These are phyloP conservation scores for Arthroderma sp. DNA, from an alignment of 2,329 filamentous ascomycete species.

Conservation along the genomic window DNA sequence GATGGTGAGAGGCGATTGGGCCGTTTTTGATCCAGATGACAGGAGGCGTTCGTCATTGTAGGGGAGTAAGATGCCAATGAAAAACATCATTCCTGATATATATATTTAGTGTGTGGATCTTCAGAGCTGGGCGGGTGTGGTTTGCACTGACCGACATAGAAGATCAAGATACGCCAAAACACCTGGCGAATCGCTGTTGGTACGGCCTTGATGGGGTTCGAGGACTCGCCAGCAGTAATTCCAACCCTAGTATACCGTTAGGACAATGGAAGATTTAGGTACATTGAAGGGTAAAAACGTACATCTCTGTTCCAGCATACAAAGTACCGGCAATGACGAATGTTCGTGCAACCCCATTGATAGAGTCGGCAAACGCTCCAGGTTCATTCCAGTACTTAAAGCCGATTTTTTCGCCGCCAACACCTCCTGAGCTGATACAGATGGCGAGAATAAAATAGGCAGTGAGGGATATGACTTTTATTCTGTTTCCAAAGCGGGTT, in stretches of 20 bases:
- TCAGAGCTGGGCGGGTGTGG: neutral
- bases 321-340: constrained; percentile 20
- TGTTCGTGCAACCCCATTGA: constrained; percentile 24
- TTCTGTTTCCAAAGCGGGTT: constrained; percentile 11
- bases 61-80: constrained; percentile 62
- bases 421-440: constrained; percentile 21
- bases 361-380: constrained; percentile 22
- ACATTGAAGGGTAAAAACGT: neutral
- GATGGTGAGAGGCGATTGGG: constrained; percentile 61
- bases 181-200: constrained; percentile 31
- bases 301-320: constrained; percentile 6
- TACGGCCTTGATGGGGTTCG: constrained; percentile 34
- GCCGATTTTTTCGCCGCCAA: constrained; percentile 19
- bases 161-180: constrained; percentile 36
- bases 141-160: constrained; percentile 41
- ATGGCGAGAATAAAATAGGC: constrained; percentile 23
- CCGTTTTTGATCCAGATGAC: constrained; percentile 47
- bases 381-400: constrained; percentile 28
- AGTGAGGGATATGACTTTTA: constrained; percentile 21
- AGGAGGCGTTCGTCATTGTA: constrained; percentile 53
- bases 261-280: neutral
- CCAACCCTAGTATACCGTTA: constrained; percentile 18
- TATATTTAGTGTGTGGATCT: neutral
- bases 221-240: constrained; percentile 23
- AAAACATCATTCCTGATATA: constrained; percentile 49